phyloP scores from a whole-genome alignment of 352 stramenopile genomes.

The Halophytophthora batemanensis region DNA sequence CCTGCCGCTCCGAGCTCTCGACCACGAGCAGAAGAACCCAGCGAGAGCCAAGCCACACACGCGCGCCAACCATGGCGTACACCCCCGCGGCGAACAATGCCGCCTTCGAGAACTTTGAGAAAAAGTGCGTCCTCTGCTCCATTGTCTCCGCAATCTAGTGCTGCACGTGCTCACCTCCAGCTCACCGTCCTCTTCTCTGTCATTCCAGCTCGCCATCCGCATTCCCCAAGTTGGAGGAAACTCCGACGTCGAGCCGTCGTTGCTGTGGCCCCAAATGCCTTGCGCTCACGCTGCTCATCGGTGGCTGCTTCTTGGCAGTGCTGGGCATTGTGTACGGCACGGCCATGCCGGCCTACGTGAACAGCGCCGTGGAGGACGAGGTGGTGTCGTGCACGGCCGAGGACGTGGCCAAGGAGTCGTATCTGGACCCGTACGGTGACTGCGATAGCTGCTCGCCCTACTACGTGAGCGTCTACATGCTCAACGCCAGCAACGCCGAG shows the following conservation, averaged over 20 bases:
- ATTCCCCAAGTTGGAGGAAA: constrained; percentile 28
- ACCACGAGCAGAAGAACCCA: too few species aligned
- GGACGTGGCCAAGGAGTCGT: constrained; percentile 39
- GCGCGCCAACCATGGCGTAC: too few species aligned
- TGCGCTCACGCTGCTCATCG: constrained; percentile 29
- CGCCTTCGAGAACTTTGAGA: constrained; percentile 11
- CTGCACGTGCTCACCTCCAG: neutral
- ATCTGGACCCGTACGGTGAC: constrained; percentile 61
- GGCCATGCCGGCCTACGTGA: constrained; percentile 49
- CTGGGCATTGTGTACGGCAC: constrained; percentile 52
- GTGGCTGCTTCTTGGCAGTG: constrained; percentile 38
- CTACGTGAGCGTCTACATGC: constrained; percentile 63
- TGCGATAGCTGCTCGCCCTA: constrained; percentile 75
- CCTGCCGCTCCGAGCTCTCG: too few species aligned
- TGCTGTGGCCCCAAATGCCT: constrained; percentile 36
- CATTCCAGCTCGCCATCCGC: constrained; percentile 9
- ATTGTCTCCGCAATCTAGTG: neutral
- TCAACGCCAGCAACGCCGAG: constrained; percentile 79
- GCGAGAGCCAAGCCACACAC: too few species aligned
- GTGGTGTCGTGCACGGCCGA: constrained; percentile 38
- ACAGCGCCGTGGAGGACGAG: constrained; percentile 35
- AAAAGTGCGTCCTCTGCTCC: constrained; percentile 5
- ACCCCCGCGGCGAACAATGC: constrained; percentile 1
- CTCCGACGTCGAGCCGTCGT: constrained; percentile 5
- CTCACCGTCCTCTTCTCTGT: neutral